Percentiles rank a stretch among this genome's conserved stretches.
Conservation (phyloP, 129 eudicot species). For the Pseudognaphalium luteoalbum region DNA sequence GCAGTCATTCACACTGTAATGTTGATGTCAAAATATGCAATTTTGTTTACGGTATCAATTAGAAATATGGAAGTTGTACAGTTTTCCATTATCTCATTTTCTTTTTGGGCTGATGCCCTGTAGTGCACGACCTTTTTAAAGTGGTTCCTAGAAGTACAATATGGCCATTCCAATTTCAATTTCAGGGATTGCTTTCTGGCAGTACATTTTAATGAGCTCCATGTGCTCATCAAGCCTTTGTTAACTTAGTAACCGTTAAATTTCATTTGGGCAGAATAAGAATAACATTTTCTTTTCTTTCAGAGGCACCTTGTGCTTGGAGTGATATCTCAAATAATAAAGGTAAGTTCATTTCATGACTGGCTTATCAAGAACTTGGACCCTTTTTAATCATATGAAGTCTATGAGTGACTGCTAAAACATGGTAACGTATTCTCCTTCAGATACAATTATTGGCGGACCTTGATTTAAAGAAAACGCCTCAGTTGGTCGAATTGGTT, state of each 20-base stretch:
- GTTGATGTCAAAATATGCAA: background rate
- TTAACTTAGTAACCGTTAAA: background rate
- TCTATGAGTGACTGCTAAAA: conserved; percentile 12
- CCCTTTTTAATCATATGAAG: background rate
- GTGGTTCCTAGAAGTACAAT: background rate
- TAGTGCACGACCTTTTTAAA: background rate
- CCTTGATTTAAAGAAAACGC: conserved; percentile 91
- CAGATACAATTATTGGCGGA: conserved; percentile 94
- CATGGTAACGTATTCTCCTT: conserved; percentile 16
- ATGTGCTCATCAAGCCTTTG: background rate
- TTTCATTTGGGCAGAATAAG: conserved; percentile 2
- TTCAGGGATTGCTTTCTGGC: background rate
- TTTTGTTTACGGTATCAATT: background rate
- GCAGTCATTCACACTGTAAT: background rate
- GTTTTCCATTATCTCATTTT: too few relatives aligned
- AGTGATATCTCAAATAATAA: conserved; percentile 88
- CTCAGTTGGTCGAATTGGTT: conserved; percentile 88
- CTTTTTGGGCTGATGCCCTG: background rate
- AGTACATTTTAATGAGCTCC: background rate
- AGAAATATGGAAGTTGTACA: background rate
- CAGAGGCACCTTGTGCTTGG: conserved; percentile 99
- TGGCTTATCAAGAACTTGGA: background rate
- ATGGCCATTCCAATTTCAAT: background rate
- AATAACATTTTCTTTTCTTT: conserved; percentile 29
- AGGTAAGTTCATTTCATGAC: conserved; percentile 46